phyloP scores from a whole-genome alignment of 2,329 filamentous ascomycete genomes.

The Diplodia intermedia region DNA sequence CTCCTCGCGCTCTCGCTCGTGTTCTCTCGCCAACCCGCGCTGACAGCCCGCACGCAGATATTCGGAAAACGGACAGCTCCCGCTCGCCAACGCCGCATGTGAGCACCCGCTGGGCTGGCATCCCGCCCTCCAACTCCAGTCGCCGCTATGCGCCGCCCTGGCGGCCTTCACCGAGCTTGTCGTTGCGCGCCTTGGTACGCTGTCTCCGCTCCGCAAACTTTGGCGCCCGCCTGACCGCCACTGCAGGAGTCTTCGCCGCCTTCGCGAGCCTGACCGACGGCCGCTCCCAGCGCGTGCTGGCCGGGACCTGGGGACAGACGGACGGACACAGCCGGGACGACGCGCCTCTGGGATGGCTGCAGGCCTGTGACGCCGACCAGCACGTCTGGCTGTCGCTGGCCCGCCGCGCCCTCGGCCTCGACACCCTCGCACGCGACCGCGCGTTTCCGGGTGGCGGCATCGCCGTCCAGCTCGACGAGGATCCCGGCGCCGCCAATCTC shows the following conservation, averaged over 20 bases:
- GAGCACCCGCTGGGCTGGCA: constrained; percentile 19
- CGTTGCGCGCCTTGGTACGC: constrained; percentile 28
- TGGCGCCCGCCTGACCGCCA: constrained; percentile 30
- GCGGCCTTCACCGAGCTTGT: constrained; percentile 29
- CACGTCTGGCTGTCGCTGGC: constrained; percentile 28
- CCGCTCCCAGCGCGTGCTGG: constrained; percentile 27
- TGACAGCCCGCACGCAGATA: constrained; percentile 29
- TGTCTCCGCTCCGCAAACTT: constrained; percentile 19
- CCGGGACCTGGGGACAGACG: constrained; percentile 19
- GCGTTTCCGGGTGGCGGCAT: constrained; percentile 18
- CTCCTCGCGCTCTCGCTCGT: constrained; percentile 4
- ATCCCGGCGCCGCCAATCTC: constrained; percentile 13
- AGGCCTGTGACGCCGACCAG: constrained; percentile 1
- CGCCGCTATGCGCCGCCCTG: constrained; percentile 30
- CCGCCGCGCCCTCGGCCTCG: constrained; percentile 24
- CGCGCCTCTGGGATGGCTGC: constrained; percentile 17
- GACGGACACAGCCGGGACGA: constrained; percentile 6
- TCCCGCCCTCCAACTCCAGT: constrained; percentile 8
- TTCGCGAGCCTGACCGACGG: constrained; percentile 32
- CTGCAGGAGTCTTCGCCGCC: constrained; percentile 30
- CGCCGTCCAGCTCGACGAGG: constrained; percentile 22
- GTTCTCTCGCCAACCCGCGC: constrained; percentile 3
- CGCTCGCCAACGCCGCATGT: constrained; percentile 19
- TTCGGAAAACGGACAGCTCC: constrained; percentile 31
- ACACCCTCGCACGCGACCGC: constrained; percentile 17